These are phyloP conservation scores for Canavalia ensiformis DNA, from an alignment of 306 rosid species.

Conservation along the genomic window DNA sequence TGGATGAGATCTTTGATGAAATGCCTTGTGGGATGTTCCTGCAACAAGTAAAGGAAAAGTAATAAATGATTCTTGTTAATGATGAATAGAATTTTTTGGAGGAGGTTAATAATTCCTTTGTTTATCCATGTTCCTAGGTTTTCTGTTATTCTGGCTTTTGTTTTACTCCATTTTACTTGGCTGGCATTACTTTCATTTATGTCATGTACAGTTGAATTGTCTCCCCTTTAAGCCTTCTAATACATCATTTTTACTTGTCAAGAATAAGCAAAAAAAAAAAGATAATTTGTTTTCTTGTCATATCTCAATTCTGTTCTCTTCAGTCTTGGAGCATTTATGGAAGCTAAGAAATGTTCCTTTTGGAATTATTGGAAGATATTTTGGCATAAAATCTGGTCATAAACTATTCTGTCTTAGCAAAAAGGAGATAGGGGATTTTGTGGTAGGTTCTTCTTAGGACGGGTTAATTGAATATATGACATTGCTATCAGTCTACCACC, in stretches of 20 bases:
- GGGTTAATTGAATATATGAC: conserved; percentile 24
- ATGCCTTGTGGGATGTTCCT: conserved; percentile 18
- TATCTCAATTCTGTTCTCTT: conserved; percentile 5
- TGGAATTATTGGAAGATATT: conserved; percentile 6
- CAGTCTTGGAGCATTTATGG: conserved; percentile 22
- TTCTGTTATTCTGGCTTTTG: neutral
- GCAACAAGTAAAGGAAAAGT: conserved; percentile 4
- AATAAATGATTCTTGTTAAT: neutral
- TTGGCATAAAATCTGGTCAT: neutral
- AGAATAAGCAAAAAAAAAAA: neutral
- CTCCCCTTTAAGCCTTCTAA: conserved; percentile 3
- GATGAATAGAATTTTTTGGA: conserved; percentile 4
- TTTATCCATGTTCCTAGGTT: conserved; percentile 4
- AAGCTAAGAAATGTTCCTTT: conserved; percentile 32
- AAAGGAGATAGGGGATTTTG: conserved; percentile 34
- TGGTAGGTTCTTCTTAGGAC: conserved; percentile 36
- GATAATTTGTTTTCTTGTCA: conserved; percentile 34
- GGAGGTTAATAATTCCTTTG: conserved; percentile 20
- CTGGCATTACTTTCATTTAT: conserved; percentile 8
- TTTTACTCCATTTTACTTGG: neutral
- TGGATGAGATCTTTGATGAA: conserved; percentile 20
- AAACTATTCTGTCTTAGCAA: conserved; percentile 27
- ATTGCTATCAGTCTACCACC: neutral
- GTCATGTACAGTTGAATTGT: neutral
- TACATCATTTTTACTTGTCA: neutral